Percentiles rank a stretch among this genome's conserved stretches.
Evolutionary conservation across 139 green algal species (phyloP).

Genomic region (Bryopsis sp.): DNA sequence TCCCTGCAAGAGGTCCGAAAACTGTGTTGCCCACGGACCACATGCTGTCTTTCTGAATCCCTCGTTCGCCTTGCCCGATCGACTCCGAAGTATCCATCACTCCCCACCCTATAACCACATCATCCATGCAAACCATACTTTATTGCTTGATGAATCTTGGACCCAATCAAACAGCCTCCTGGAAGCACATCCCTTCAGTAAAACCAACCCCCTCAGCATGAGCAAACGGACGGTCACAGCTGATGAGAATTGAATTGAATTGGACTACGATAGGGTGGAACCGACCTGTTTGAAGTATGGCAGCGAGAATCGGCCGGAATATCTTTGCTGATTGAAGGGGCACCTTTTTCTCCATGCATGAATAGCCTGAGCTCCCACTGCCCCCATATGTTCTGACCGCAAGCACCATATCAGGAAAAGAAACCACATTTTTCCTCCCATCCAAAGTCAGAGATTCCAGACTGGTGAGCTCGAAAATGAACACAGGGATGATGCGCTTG

Average conservation of each 20-base stretch:
- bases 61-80: not conserved
- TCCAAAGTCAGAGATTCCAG: not conserved
- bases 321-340: not conserved
- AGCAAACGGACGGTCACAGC: too few relatives aligned
- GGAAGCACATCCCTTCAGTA: not conserved
- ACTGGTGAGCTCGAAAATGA: conserved; percentile 2
- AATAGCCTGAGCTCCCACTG: not conserved
- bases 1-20: not conserved
- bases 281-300: not conserved
- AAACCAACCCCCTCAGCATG: not conserved
- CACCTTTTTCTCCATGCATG: not conserved
- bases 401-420: conserved; percentile 4
- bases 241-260: too few relatives aligned
- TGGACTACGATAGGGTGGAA: too few relatives aligned
- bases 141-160: too few relatives aligned
- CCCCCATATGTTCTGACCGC: conserved; percentile 1
- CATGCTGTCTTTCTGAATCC: not conserved
- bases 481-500: not conserved
- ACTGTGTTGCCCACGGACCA: not conserved
- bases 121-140: too few relatives aligned
- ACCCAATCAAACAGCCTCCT: not conserved
- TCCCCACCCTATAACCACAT: not conserved
- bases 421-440: not conserved
- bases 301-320: not conserved
- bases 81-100: not conserved